Evolutionary conservation across 306 rosid species (phyloP).

Genomic region (Lotus japonicus): DNA sequence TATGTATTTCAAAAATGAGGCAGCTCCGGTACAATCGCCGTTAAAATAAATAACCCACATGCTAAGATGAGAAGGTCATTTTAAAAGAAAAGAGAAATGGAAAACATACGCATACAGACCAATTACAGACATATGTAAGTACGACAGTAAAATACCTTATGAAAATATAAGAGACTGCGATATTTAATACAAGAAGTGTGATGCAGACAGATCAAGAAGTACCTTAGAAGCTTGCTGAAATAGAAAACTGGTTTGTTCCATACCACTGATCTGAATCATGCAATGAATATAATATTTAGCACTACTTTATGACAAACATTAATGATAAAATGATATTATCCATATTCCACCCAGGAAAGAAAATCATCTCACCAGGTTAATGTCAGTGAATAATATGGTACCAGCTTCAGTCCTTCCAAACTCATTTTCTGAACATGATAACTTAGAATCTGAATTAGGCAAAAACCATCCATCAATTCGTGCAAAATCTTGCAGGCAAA

Average conservation of each 20-base stretch:
- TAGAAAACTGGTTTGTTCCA: conserved; percentile 97
- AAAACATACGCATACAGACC: neutral
- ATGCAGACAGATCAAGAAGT: conserved; percentile 14
- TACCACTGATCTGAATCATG: conserved; percentile 81
- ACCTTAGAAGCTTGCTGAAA: conserved; percentile 99
- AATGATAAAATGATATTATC: conserved; percentile 3
- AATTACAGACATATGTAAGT: neutral
- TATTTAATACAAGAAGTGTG: neutral
- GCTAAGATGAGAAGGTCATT: neutral
- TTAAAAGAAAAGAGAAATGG: neutral
- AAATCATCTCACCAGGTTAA: conserved; percentile 70
- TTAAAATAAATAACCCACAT: neutral
- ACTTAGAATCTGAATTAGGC: conserved; percentile 45
- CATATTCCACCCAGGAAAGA: neutral
- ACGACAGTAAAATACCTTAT: neutral
- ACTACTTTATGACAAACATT: conserved; percentile 6
- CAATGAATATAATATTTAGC: conserved; percentile 12
- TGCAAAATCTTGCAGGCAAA: conserved; percentile 81
- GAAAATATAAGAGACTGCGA: neutral
- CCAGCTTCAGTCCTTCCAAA: conserved; percentile 72
- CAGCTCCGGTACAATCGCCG: neutral
- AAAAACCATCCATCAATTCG: conserved; percentile 96
- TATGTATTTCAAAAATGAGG: neutral
- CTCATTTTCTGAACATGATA: conserved; percentile 37
- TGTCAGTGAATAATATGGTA: conserved; percentile 71